phyloP scores from a whole-genome alignment of 2,329 filamentous ascomycete species.

The Phyllosticta citribraziliensis region DNA sequence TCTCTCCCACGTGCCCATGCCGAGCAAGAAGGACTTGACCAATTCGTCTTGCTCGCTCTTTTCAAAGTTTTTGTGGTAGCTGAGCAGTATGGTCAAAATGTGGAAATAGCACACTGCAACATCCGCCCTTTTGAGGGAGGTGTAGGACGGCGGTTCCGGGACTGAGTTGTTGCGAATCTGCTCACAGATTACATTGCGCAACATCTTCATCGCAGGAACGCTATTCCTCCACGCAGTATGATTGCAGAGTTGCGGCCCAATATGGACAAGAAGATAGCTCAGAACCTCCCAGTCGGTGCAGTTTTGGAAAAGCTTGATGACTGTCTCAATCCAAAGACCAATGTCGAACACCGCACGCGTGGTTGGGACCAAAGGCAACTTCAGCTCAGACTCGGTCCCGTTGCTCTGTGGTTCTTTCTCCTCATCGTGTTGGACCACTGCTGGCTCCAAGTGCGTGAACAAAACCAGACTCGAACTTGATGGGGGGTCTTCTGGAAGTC shows the following conservation, averaged over 20 bases:
- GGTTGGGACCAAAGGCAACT: neutral
- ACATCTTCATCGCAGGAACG: slow-evolving; percentile 62
- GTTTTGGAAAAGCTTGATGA: slow-evolving; percentile 63
- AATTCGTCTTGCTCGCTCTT: slow-evolving; percentile 84
- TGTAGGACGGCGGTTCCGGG: slow-evolving; percentile 69
- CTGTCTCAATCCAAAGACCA: slow-evolving; percentile 63
- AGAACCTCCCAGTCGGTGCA: slow-evolving; percentile 86
- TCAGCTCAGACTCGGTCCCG: slow-evolving; percentile 18
- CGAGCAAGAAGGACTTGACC: slow-evolving; percentile 74
- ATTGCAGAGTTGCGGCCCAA: slow-evolving; percentile 82
- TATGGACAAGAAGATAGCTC: slow-evolving; percentile 76
- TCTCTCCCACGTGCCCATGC: slow-evolving; percentile 73
- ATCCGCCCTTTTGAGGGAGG: slow-evolving; percentile 75
- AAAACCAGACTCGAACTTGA: slow-evolving; percentile 40
- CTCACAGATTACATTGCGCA: slow-evolving; percentile 70
- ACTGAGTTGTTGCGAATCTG: slow-evolving; percentile 70
- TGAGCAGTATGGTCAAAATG: slow-evolving; percentile 74
- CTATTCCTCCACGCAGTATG: slow-evolving; percentile 72
- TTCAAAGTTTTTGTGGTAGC: slow-evolving; percentile 77
- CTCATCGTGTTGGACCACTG: slow-evolving; percentile 7
- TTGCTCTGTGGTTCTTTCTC: neutral
- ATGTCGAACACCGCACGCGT: slow-evolving; percentile 30
- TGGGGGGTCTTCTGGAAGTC: slow-evolving; percentile 45
- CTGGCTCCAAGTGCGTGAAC: slow-evolving; percentile 35
- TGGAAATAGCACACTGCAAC: slow-evolving; percentile 85